phyloP scores from a whole-genome alignment of 441 rosid species.

The Theobroma grandiflorum region DNA sequence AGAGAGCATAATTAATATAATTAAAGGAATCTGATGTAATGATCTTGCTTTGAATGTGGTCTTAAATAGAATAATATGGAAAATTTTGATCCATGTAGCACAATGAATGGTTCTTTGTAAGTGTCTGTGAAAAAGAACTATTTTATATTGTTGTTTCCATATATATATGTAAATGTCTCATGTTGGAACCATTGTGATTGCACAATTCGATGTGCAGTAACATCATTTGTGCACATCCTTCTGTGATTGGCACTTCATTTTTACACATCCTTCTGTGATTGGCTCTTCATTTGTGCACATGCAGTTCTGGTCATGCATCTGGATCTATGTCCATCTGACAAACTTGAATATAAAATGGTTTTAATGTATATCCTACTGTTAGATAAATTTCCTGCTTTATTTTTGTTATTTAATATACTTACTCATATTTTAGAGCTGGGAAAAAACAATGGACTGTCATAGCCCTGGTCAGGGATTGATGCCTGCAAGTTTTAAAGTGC shows the following conservation, averaged over 20 bases:
- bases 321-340: background rate
- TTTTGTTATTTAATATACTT: background rate
- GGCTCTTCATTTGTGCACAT: background rate
- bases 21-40: background rate
- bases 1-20: background rate
- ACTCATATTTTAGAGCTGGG: constrained; percentile 73
- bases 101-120: background rate
- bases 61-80: background rate
- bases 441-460: constrained; percentile 96
- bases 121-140: background rate
- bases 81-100: background rate
- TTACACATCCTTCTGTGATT: no score
- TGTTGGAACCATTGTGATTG: background rate
- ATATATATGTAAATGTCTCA: background rate
- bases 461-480: constrained; percentile 98
- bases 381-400: background rate
- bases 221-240: no score
- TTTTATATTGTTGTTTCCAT: background rate
- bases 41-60: background rate
- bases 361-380: background rate
- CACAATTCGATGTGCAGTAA: background rate
- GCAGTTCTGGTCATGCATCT: constrained; percentile 5
- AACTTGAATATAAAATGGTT: background rate
- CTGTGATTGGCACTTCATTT: background rate
- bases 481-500: constrained; percentile 98